These are phyloP conservation scores for Penicillium sp. DNA, from an alignment of 2,329 filamentous ascomycete genomes.

Conservation along the genomic window DNA sequence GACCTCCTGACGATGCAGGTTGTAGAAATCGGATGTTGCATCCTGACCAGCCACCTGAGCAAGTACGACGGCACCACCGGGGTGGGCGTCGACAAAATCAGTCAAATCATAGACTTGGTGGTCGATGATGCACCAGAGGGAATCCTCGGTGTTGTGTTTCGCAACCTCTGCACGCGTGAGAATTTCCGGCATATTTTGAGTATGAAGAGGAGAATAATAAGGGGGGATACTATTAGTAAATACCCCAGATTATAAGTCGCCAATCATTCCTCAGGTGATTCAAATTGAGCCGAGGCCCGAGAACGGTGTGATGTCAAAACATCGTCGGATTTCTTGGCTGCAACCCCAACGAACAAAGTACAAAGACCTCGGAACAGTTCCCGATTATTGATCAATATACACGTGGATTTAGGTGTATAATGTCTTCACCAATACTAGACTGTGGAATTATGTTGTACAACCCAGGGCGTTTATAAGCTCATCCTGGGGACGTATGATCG, in stretches of 20 bases:
- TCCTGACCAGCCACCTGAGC: constrained; percentile 78
- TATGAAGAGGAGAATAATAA: background rate
- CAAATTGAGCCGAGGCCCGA: constrained; percentile 21
- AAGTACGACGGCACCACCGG: constrained; percentile 76
- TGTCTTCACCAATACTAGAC: background rate
- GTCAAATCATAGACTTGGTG: constrained; percentile 82
- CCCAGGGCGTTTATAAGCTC: background rate
- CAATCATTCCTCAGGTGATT: constrained; percentile 15
- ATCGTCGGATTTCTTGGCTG: background rate
- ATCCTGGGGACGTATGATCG: background rate
- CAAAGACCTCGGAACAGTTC: background rate
- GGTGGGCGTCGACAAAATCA: constrained; percentile 82
- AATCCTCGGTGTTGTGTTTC: constrained; percentile 71
- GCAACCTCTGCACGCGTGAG: constrained; percentile 62
- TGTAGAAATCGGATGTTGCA: constrained; percentile 82
- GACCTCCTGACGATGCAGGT: constrained; percentile 88
- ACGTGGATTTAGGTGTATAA: too few relatives aligned
- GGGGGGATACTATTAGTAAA: background rate
- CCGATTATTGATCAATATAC: background rate
- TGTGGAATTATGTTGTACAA: background rate
- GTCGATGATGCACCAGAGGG: constrained; percentile 81
- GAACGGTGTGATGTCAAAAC: constrained; percentile 2
- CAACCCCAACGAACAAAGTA: background rate
- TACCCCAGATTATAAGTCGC: constrained; percentile 14
- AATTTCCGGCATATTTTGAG: constrained; percentile 22